phyloP scores from a whole-genome alignment of 139 green algal species.

The Coccomyxa sp. region DNA sequence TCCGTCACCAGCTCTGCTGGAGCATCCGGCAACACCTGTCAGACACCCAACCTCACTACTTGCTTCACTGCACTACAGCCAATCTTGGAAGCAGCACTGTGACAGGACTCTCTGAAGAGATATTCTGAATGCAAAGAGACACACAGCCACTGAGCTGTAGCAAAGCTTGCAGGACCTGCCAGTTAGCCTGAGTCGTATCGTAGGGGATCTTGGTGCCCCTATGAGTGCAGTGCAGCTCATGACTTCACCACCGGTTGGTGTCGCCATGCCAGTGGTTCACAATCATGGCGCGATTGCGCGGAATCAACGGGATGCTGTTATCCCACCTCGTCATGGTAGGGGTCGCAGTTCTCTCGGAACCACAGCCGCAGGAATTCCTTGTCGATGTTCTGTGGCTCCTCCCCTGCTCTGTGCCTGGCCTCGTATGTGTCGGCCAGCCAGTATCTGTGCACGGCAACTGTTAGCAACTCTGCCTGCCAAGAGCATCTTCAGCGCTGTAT shows the following conservation, averaged over 20 bases:
- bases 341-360: conserved; percentile 92
- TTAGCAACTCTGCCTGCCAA: not conserved
- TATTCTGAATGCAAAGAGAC: not conserved
- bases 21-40: conserved; percentile 78
- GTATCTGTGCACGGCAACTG: conserved; percentile 58
- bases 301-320: too few relatives aligned
- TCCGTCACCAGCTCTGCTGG: conserved; percentile 83
- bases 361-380: conserved; percentile 99
- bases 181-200: not conserved
- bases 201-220: not conserved
- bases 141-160: not conserved
- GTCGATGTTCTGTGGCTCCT: conserved; percentile 96
- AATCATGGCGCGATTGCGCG: too few relatives aligned
- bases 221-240: too few relatives aligned
- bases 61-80: not conserved
- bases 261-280: too few relatives aligned
- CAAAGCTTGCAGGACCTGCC: too few relatives aligned
- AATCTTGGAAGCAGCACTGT: not conserved
- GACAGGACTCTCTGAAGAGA: not conserved
- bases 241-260: too few relatives aligned
- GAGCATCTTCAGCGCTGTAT: not conserved
- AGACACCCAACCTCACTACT: not conserved
- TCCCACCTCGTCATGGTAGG: conserved; percentile 84
- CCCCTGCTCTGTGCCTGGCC: conserved; percentile 54
- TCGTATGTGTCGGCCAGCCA: conserved; percentile 89